Conservation (phyloP, 2,329 filamentous ascomycete genomes). For the Claviceps sp. region DNA sequence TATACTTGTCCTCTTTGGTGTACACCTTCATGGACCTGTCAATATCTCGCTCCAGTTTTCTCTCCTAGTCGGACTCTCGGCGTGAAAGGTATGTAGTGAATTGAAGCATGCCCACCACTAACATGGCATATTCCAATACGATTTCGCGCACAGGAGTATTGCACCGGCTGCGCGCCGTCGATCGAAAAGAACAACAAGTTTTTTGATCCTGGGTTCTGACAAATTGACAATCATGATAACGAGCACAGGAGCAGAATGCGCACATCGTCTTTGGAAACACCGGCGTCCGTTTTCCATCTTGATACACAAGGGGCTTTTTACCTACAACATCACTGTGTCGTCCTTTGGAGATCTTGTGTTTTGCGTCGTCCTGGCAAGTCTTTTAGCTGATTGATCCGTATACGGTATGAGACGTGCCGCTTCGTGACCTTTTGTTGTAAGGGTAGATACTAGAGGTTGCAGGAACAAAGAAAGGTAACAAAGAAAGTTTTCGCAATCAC, state of each 20-base stretch:
- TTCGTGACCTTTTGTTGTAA: neutral
- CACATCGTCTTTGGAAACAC: slow-evolving; percentile 48
- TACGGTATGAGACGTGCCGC: neutral
- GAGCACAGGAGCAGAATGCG: slow-evolving; percentile 31
- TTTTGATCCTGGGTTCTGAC: slow-evolving; percentile 37
- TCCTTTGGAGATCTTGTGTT: slow-evolving; percentile 38
- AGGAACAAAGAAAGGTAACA: neutral
- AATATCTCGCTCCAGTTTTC: too few species aligned
- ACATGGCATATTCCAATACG: slow-evolving; percentile 23
- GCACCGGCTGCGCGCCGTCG: slow-evolving; percentile 41
- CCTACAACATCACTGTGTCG: slow-evolving; percentile 40
- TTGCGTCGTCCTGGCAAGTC: slow-evolving; percentile 33
- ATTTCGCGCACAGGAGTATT: slow-evolving; percentile 47
- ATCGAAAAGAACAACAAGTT: slow-evolving; percentile 39
- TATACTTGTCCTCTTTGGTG: too few species aligned
- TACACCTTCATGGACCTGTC: too few species aligned
- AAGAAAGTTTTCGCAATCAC: neutral
- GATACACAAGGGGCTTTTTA: slow-evolving; percentile 48
- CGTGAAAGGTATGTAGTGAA: too few species aligned
- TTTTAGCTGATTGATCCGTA: slow-evolving; percentile 18
- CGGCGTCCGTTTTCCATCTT: slow-evolving; percentile 41
- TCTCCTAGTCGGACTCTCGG: too few species aligned
- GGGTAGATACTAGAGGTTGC: too few species aligned
- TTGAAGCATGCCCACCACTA: too few species aligned
- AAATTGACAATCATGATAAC: slow-evolving; percentile 32